phyloP scores from a whole-genome alignment of 495 filamentous ascomycete species.

The Xylaria nigripes region DNA sequence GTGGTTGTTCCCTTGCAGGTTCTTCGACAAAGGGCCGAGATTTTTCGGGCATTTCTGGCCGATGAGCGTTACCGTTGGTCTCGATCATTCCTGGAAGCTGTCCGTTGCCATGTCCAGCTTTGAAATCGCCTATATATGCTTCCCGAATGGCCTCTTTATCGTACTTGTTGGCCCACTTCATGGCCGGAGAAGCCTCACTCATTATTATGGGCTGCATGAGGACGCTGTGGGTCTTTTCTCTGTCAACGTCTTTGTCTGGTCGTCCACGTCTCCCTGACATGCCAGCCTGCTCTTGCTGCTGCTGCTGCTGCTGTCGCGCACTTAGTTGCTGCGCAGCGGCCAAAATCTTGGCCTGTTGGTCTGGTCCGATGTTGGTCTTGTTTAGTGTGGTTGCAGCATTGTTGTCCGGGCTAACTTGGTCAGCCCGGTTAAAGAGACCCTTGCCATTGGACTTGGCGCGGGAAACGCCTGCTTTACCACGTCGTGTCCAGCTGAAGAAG shows the following conservation, averaged over 20 bases:
- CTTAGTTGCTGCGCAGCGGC: constrained; percentile 77
- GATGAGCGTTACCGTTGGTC: constrained; percentile 21
- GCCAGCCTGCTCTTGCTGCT: constrained; percentile 28
- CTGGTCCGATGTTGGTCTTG: constrained; percentile 82
- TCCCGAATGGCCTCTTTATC: constrained; percentile 77
- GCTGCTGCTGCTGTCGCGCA: constrained; percentile 40
- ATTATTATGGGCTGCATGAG: constrained; percentile 79
- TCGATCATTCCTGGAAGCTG: constrained; percentile 17
- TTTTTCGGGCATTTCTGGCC: constrained; percentile 31
- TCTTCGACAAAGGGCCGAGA: constrained; percentile 12
- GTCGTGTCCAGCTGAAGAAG: constrained; percentile 76
- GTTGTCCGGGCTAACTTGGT: constrained; percentile 24
- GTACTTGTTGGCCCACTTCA: constrained; percentile 91
- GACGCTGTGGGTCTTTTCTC: constrained; percentile 80
- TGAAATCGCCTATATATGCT: constrained; percentile 67
- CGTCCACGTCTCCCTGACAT: constrained; percentile 38
- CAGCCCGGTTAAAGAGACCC: constrained; percentile 29
- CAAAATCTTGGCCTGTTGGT: constrained; percentile 88
- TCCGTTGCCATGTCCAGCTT: constrained; percentile 54
- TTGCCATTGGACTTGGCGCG: constrained; percentile 61
- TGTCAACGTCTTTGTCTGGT: constrained; percentile 45
- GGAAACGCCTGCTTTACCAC: constrained; percentile 49
- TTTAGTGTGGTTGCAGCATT: constrained; percentile 49
- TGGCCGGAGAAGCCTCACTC: constrained; percentile 80
- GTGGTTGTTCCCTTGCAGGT: constrained; percentile 2